Evolutionary conservation across 2,329 filamentous ascomycete species (phyloP), one percentile per base, ranked within the genome.

Genomic region (Claviceps sp.): DNA sequence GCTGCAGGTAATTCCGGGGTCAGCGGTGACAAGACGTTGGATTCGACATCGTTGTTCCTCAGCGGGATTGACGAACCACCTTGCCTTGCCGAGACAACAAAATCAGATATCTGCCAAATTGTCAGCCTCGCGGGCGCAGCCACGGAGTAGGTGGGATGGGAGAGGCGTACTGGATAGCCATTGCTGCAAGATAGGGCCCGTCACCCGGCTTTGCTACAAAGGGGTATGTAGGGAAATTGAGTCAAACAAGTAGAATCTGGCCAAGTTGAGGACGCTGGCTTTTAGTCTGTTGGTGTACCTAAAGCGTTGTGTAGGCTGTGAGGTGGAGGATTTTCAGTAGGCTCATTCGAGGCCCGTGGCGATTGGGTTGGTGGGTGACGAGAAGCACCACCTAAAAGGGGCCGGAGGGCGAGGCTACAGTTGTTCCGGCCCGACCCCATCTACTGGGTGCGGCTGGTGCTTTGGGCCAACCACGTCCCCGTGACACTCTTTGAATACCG

Each of bases 81-180:
- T 98, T 98, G 75, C 93, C 93, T 78, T 98, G 93, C 64, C 93
- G 83, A 58, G 91, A 97, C 61, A 98, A 84, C 68, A 98, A 82
- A 69, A 98, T 97, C 61, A 98, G 77, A 69, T 98, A 98, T 76
- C 93, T 97, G 54, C 45, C 23, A 44, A 53, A 45, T 38, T 20
- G 60, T 62, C 54, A 63, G 61, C 53, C 29, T 42, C n/a, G 50
- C 29, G 17, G 44, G 2, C 2, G 43, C 20, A n/a, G 43, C 45
- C 6, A 20, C 34, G 6, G 38, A 22, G 40, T 22, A 47, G 45
- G 36, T 26, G 50, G 36, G n/a, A 43, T 49, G 52, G 22, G 48
- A 53, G 46, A 49, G 55, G 53, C 69, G 58, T 64, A 73, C 70
- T 72, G 70, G 57, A 73, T 71, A 53, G 71, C 70, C 70, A 73